Percentiles rank a stretch among this genome's conserved stretches.
These are phyloP conservation scores for Escovopsis sp. DNA, from an alignment of 2,329 filamentous ascomycete genomes.

Conservation along the genomic window DNA sequence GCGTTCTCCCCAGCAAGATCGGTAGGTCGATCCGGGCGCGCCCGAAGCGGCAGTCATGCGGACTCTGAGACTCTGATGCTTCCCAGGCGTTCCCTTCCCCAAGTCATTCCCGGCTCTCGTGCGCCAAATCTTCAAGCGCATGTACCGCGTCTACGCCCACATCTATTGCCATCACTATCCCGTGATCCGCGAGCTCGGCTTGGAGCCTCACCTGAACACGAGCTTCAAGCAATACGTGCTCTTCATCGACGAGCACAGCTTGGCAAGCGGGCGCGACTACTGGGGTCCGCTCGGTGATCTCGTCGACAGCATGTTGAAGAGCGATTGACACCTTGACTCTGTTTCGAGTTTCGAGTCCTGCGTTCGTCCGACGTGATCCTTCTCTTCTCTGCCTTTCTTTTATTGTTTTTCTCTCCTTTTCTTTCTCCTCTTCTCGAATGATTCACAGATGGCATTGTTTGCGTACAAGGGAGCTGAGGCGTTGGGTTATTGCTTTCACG, in stretches of 20 bases:
- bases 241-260: constrained; percentile 90
- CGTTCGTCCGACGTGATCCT: no score
- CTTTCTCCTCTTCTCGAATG: no score
- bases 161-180: constrained; percentile 99
- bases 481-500: constrained; percentile 7
- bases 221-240: constrained; percentile 99
- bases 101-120: constrained; percentile 81
- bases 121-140: constrained; percentile 94
- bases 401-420: no score
- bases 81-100: constrained; percentile 73
- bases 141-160: constrained; percentile 97
- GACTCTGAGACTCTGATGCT: neutral
- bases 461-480: constrained; percentile 8
- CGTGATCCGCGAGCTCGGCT: constrained; percentile 82
- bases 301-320: constrained; percentile 94
- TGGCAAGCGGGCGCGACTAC: constrained; percentile 90
- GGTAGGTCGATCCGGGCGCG: constrained; percentile 30
- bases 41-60: no score
- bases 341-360: neutral
- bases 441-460: neutral
- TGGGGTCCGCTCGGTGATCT: constrained; percentile 92
- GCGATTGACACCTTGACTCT: constrained; percentile 43
- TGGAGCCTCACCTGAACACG: constrained; percentile 95
- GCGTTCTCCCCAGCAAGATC: constrained; percentile 86
- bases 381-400: no score